Conservation (phyloP, 495 filamentous ascomycete genomes). For the Immersiella caudata region DNA sequence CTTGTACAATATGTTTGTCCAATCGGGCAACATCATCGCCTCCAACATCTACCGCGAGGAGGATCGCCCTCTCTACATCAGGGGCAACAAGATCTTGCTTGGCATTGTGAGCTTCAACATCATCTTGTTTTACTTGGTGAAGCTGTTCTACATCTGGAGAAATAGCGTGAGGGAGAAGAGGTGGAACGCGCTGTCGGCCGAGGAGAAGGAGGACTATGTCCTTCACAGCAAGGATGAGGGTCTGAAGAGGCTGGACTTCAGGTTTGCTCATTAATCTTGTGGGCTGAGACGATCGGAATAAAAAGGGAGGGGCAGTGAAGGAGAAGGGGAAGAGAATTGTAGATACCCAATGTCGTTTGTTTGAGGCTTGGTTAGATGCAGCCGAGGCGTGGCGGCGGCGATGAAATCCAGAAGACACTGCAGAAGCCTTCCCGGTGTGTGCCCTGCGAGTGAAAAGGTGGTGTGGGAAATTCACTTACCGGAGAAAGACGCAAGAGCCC, state of each 20-base stretch:
- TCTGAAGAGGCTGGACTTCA: constrained; percentile 35
- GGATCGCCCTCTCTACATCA: constrained; percentile 56
- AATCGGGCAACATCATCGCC: constrained; percentile 53
- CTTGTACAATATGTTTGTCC: constrained; percentile 53
- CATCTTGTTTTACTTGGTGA: constrained; percentile 38
- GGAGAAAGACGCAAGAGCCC: too few species aligned
- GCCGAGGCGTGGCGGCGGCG: too few species aligned
- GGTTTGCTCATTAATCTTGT: constrained; percentile 33
- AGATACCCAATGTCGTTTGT: background rate
- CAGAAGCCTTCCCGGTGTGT: too few species aligned
- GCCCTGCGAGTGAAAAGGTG: too few species aligned
- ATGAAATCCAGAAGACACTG: too few species aligned
- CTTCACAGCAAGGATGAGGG: constrained; percentile 36
- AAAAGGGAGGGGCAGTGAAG: background rate
- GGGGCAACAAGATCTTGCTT: constrained; percentile 55
- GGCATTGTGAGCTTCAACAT: constrained; percentile 48
- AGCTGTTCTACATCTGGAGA: constrained; percentile 45
- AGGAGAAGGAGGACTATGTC: constrained; percentile 41
- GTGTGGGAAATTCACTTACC: too few species aligned
- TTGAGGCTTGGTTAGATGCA: too few species aligned
- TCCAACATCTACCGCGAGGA: constrained; percentile 59
- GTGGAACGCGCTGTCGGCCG: constrained; percentile 44
- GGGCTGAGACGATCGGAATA: background rate
- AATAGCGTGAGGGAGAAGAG: constrained; percentile 38
- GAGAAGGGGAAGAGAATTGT: background rate